phyloP scores from a whole-genome alignment of 1,284 basidiomycete species.

The Apiotrichum veenhuisii region DNA sequence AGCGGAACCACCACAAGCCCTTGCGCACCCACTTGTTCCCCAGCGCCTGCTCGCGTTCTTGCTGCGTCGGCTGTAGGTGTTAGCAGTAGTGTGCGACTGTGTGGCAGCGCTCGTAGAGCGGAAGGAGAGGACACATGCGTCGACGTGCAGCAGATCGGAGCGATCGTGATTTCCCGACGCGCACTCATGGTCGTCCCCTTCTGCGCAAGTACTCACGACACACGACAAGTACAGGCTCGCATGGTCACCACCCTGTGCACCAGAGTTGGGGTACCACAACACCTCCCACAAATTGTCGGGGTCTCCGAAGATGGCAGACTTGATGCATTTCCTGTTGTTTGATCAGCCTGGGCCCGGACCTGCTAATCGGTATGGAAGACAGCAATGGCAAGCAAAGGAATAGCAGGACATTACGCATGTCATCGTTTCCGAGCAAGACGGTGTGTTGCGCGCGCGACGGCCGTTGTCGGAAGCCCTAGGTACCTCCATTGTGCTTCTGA shows the following conservation, averaged over 20 bases:
- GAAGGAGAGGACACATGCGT: too few relatives aligned
- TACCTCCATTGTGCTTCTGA: too few relatives aligned
- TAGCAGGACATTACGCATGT: too few relatives aligned
- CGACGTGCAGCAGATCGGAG: not conserved
- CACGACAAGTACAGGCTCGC: constrained; percentile 75
- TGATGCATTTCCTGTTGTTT: constrained; percentile 46
- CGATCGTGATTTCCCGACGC: too few relatives aligned
- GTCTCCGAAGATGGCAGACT: constrained; percentile 49
- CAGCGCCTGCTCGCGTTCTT: constrained; percentile 65
- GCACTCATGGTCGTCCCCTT: not conserved
- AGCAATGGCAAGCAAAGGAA: not conserved
- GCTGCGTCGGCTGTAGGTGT: constrained; percentile 57
- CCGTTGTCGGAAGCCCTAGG: too few relatives aligned
- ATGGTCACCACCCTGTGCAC: constrained; percentile 56
- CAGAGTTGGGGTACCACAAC: constrained; percentile 76
- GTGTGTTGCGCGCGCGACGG: too few relatives aligned
- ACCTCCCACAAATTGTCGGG: constrained; percentile 56
- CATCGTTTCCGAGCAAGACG: too few relatives aligned
- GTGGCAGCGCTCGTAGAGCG: too few relatives aligned
- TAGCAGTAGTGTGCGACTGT: too few relatives aligned
- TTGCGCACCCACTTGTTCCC: constrained; percentile 75
- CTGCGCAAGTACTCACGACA: constrained; percentile 57
- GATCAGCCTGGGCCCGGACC: too few relatives aligned
- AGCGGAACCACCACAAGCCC: constrained; percentile 75
- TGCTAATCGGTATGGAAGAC: too few relatives aligned